Evolutionary conservation across 202 grass and related monocot genomes (phyloP), one percentile per base, ranked within the genome.

Genomic region (Elaeis oleifera): DNA sequence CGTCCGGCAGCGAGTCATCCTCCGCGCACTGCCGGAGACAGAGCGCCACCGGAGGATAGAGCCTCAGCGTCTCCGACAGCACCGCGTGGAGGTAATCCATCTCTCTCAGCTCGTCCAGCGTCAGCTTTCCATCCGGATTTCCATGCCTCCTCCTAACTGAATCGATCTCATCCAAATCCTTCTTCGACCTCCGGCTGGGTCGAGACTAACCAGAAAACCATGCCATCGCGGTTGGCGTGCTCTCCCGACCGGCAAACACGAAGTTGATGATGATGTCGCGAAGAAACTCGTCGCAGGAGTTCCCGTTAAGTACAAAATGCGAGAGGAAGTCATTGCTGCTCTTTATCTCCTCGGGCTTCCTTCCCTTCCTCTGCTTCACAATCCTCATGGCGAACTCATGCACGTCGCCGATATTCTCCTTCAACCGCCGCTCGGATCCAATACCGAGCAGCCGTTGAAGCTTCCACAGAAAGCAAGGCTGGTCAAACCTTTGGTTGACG

Each of bases 151-250:
- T 2, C 2, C 56, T 21, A 3, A 58, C 56, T 16, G 4, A 4
- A 16, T 24, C 23, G 56, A 58, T 58, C 56, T 58, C 56, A 1
- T 24, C 15, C 20, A 28, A 13, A 58, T 58, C 22, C 56, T 21
- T 58, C 23, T 16, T 58, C 13, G 1, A 26, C 56, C 56, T 13
- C 56, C 3, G 56, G 56, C 11, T 23, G 56, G 20, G 56, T 58
- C 22, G 56, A 58, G 3, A 58, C 25, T 13, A 58, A 16, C 56
- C 56, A 58, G 56, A 58, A 58, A 58, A 58, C 56, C 56, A 58
- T 5, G 56, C 28, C 56, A 58, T 21, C 14, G 23, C 25, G 20
- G 56, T 24, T 23, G 56, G 25, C 13, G 56, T 58, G 22, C 11
- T 27, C 23, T 58, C 56, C 14, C 56, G 56, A 4, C 13, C 56